Conservation (phyloP, 192 early-diverging fungal species). For the Spizellomyces sp. region DNA sequence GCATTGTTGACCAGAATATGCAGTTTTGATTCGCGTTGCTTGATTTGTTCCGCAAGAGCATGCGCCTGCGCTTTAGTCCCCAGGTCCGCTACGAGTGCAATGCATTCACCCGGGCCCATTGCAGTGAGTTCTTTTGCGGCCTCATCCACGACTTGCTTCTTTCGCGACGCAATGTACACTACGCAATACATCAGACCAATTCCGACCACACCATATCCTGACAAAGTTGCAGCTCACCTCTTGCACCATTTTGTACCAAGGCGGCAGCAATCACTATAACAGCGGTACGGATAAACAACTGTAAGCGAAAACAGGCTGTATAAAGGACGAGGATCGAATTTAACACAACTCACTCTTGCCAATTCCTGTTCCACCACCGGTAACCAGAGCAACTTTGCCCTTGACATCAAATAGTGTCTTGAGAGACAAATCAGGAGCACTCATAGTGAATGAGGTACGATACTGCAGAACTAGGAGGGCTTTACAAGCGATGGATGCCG, state of each 20-base stretch:
- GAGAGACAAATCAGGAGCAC: conserved; percentile 23
- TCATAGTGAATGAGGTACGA: too few species aligned
- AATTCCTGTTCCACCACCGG: conserved; percentile 67
- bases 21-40: conserved; percentile 59
- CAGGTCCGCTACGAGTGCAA: conserved; percentile 75
- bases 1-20: conserved; percentile 89
- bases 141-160: conserved; percentile 48
- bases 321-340: not conserved
- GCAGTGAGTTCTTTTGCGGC: conserved; percentile 68
- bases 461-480: too few species aligned
- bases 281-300: too few species aligned
- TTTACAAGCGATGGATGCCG: too few species aligned
- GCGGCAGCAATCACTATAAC: conserved; percentile 64
- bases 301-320: too few species aligned
- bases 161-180: conserved; percentile 90
- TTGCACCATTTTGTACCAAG: conserved; percentile 84
- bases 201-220: too few species aligned
- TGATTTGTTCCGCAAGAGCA: conserved; percentile 57
- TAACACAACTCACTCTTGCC: conserved; percentile 47
- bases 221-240: conserved; percentile 30
- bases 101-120: conserved; percentile 71
- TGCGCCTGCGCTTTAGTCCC: conserved; percentile 59
- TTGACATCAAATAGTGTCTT: conserved; percentile 38
- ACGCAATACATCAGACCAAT: not conserved
- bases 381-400: conserved; percentile 81